These are phyloP conservation scores for Chionographis japonica DNA, from an alignment of 106 monocot species.

Conservation along the genomic window DNA sequence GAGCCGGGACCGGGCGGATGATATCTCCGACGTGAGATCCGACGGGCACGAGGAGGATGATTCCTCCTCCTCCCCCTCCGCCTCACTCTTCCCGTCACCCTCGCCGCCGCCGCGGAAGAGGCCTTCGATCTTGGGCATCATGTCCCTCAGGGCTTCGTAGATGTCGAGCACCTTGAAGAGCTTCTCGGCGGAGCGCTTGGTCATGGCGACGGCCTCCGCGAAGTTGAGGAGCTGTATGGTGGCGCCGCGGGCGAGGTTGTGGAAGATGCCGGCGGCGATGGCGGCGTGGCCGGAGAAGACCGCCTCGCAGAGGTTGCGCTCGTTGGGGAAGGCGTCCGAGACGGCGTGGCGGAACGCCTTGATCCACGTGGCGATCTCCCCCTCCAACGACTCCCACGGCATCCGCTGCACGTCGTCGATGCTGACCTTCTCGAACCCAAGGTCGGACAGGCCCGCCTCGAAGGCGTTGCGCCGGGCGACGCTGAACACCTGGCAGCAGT, in stretches of 20 bases:
- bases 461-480: slow-evolving; percentile 26
- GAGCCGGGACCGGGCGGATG: slow-evolving; percentile 11
- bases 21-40: slow-evolving; percentile 31
- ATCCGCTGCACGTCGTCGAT: slow-evolving; percentile 40
- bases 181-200: slow-evolving; percentile 64
- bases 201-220: slow-evolving; percentile 50
- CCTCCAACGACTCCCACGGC: slow-evolving; percentile 44
- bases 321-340: slow-evolving; percentile 18
- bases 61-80: no score
- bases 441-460: slow-evolving; percentile 6
- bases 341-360: slow-evolving; percentile 20
- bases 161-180: slow-evolving; percentile 77
- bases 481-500: slow-evolving; percentile 41
- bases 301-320: slow-evolving; percentile 23
- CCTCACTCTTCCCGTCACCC: neutral
- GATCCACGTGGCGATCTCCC: slow-evolving; percentile 31
- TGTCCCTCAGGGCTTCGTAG: slow-evolving; percentile 58
- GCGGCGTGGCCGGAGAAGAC: slow-evolving; percentile 26
- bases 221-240: slow-evolving; percentile 55
- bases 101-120: slow-evolving; percentile 16
- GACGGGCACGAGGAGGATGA: slow-evolving; percentile 4
- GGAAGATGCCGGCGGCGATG: slow-evolving; percentile 26
- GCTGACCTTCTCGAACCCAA: slow-evolving; percentile 30
- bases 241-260: slow-evolving; percentile 28
- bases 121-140: slow-evolving; percentile 23